These are phyloP conservation scores for Sphaerulina musiva DNA, from an alignment of 2,329 filamentous ascomycete species.

Conservation along the genomic window DNA sequence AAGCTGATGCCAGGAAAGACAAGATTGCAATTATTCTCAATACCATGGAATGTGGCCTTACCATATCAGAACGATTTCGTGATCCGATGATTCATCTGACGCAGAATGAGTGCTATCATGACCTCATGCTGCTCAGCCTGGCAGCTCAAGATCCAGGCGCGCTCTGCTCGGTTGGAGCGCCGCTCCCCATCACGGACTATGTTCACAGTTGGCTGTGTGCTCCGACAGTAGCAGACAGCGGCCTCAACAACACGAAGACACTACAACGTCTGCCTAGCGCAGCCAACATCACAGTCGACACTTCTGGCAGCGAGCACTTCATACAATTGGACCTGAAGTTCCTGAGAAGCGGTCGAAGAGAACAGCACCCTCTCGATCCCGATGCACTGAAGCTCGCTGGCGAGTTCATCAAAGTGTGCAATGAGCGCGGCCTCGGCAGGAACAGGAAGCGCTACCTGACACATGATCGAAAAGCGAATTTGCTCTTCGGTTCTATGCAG, in stretches of 20 bases:
- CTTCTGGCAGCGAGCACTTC: slow-evolving; percentile 35
- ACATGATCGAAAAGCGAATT: slow-evolving; percentile 28
- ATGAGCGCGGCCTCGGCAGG: slow-evolving; percentile 25
- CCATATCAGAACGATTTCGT: slow-evolving; percentile 29
- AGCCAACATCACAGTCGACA: slow-evolving; percentile 20
- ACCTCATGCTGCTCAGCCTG: slow-evolving; percentile 37
- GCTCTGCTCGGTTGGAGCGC: slow-evolving; percentile 35
- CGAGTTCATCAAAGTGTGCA: slow-evolving; percentile 33
- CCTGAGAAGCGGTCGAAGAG: slow-evolving; percentile 27
- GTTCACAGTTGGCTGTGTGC: slow-evolving; percentile 28
- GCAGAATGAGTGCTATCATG: slow-evolving; percentile 39
- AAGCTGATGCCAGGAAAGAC: slow-evolving; percentile 40
- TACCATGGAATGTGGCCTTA: slow-evolving; percentile 36
- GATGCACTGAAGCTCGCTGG: slow-evolving; percentile 29
- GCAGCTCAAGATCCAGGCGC: slow-evolving; percentile 39
- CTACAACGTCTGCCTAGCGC: slow-evolving; percentile 24
- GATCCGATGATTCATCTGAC: slow-evolving; percentile 22
- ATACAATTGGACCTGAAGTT: slow-evolving; percentile 38
- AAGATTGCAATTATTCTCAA: slow-evolving; percentile 40
- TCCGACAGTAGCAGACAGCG: slow-evolving; percentile 32
- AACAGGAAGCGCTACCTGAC: slow-evolving; percentile 32
- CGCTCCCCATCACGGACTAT: slow-evolving; percentile 22
- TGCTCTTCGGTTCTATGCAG: slow-evolving; percentile 35
- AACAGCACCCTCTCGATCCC: slow-evolving; percentile 18
- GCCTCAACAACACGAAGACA: slow-evolving; percentile 33